Evolutionary conservation across 371 early-diverging fungal species (phyloP), one percentile per base, ranked within the genome.

Genomic region (Coemansia sp.): DNA sequence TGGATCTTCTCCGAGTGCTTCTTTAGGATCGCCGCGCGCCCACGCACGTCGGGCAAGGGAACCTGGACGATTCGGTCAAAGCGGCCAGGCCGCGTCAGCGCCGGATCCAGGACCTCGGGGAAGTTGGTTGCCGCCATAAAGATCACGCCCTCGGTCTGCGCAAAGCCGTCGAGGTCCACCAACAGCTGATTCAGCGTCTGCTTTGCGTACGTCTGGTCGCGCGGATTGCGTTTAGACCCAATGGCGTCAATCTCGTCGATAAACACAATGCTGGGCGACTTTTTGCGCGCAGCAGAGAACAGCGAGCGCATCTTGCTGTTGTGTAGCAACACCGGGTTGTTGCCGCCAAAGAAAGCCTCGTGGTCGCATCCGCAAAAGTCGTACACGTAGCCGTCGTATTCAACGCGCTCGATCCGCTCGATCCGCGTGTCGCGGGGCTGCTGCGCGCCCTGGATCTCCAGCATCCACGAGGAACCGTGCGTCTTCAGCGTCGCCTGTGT

Each of bases 181-280:
- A 99, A 81, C 54, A 98, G 81, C 78, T 98, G 98, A 77, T 98
- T 98, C 26, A 99, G 84, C 0, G 98, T 96, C 76, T 95, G 95
- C 65, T 94, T 90, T 92, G 93, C 93, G 66, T 94, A 94, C 1
- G 88, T 86, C 72, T 93, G 94, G 71, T 98, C 98, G 69, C 92
- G 93, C 48, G 92, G 88, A 67, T 88, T 94, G 53, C 98, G 88
- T 76, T 94, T 97, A 54, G 94, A 90, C 20, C 99, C 99, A 66
- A 99, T 97, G 2, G 99, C 97, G 81, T 97, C 99, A 59, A 97
- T 85, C 82, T 94, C 99, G 79, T 99, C 99, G 74, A 99, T 99
- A 80, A 99, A 99, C 12, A 99, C 92, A 64, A 99, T 99, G 75
- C 96, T 94, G 5, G 99, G 99, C 14, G 96, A 90, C 54, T 91